Percentiles rank a stretch among this genome's conserved stretches.
Evolutionary conservation across 257 asterid species (phyloP).

Genomic region (Salvia rosmarinus): DNA sequence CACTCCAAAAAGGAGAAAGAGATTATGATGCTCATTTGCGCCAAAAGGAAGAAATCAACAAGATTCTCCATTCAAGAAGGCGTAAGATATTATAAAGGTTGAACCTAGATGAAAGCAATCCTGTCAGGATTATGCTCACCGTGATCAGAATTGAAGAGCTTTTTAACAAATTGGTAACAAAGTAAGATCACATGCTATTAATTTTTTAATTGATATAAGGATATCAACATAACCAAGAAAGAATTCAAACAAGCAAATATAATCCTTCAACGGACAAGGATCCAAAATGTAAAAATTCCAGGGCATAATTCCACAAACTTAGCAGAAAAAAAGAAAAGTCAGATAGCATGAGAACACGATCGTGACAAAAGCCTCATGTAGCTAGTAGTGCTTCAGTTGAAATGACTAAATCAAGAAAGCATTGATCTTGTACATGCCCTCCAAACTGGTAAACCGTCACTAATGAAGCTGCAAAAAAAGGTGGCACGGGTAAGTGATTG

Average conservation of each 20-base stretch:
- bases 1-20: too few species aligned
- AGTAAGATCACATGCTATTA: constrained; percentile 21
- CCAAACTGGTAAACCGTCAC: constrained; percentile 17
- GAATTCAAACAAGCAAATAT: constrained; percentile 20
- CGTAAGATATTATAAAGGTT: too few species aligned
- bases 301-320: constrained; percentile 35
- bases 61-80: too few species aligned
- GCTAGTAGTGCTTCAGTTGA: constrained; percentile 29
- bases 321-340: constrained; percentile 2
- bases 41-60: too few species aligned
- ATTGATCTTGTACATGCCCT: constrained; percentile 29
- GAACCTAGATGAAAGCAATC: too few species aligned
- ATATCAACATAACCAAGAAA: constrained; percentile 20
- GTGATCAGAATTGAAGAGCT: neutral
- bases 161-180: neutral
- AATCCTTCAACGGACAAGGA: constrained; percentile 28
- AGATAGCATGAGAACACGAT: constrained; percentile 30
- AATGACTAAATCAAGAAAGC: constrained; percentile 26
- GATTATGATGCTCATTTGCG: too few species aligned
- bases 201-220: neutral
- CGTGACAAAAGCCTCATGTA: constrained; percentile 30
- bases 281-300: constrained; percentile 31
- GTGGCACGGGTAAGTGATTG: neutral
- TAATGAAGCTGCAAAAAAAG: constrained; percentile 22
- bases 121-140: too few species aligned